phyloP scores from a whole-genome alignment of 805 yeast genomes.

The Sungouiella blattae region DNA sequence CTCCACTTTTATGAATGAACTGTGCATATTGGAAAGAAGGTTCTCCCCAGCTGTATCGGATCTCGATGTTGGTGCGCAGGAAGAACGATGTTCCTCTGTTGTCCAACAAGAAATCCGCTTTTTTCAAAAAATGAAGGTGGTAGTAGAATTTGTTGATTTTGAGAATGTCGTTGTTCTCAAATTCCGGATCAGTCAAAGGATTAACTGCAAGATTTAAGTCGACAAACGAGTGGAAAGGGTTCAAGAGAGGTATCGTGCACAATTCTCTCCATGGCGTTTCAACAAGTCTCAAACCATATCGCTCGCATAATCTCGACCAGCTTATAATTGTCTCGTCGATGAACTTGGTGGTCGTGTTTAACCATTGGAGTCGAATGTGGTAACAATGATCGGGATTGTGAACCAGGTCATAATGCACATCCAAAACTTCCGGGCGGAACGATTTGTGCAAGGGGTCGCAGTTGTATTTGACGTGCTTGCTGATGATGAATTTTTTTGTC shows the following conservation, averaged over 20 bases:
- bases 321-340: conserved; percentile 68
- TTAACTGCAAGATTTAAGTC: conserved; percentile 61
- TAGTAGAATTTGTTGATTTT: conserved; percentile 62
- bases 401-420: conserved; percentile 85
- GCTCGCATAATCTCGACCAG: conserved; percentile 80
- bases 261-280: conserved; percentile 92
- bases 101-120: conserved; percentile 75
- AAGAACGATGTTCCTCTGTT: conserved; percentile 69
- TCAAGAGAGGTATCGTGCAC: conserved; percentile 66
- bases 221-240: conserved; percentile 87
- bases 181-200: conserved; percentile 67
- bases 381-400: conserved; percentile 95
- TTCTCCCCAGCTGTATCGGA: conserved; percentile 87
- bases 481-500: conserved; percentile 50
- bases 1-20: conserved; percentile 85
- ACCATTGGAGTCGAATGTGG: conserved; percentile 90
- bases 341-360: conserved; percentile 77
- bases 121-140: conserved; percentile 69
- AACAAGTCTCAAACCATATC: conserved; percentile 73
- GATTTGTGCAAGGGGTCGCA: conserved; percentile 73
- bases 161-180: conserved; percentile 38
- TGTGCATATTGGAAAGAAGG: conserved; percentile 82
- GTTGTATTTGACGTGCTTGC: conserved; percentile 64
- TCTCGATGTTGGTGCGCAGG: conserved; percentile 53
- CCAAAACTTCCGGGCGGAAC: conserved; percentile 70